Conservation (phyloP, 352 stramenopile species). For the Globisporangium polare region DNA sequence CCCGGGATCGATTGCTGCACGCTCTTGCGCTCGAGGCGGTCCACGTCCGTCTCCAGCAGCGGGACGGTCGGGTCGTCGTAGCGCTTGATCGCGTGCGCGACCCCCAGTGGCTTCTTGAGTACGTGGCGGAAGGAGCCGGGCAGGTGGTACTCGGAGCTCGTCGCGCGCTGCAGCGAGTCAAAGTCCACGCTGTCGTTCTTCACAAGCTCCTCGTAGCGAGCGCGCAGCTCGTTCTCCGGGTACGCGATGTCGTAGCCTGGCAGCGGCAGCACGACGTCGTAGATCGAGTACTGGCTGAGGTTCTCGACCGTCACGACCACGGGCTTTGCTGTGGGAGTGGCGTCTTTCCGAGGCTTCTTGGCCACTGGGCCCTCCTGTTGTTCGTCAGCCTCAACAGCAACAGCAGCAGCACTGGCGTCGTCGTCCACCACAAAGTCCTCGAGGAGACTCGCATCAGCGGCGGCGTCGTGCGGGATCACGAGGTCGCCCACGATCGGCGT, state of each 20-base stretch:
- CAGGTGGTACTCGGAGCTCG: constrained; percentile 89
- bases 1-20: constrained; percentile 48
- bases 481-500: constrained; percentile 89
- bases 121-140: constrained; percentile 94
- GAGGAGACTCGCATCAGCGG: not conserved
- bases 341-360: constrained; percentile 34
- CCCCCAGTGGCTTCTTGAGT: constrained; percentile 84
- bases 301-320: constrained; percentile 88
- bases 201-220: constrained; percentile 62
- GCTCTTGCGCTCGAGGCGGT: constrained; percentile 43
- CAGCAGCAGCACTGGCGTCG: not conserved
- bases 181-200: constrained; percentile 66
- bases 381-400: constrained; percentile 14
- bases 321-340: constrained; percentile 2
- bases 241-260: constrained; percentile 90
- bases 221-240: constrained; percentile 80
- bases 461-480: constrained; percentile 49
- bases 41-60: constrained; percentile 93
- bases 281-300: constrained; percentile 86
- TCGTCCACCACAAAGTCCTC: constrained; percentile 35
- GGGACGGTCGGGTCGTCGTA: constrained; percentile 92
- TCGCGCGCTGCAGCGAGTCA: constrained; percentile 48
- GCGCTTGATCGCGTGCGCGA: constrained; percentile 89
- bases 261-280: constrained; percentile 96
- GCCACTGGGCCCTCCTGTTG: constrained; percentile 17